Evolutionary conservation across 2,329 filamentous ascomycete species (phyloP), one percentile per base, ranked within the genome.

Genomic region (Drechslerella dactyloides): DNA sequence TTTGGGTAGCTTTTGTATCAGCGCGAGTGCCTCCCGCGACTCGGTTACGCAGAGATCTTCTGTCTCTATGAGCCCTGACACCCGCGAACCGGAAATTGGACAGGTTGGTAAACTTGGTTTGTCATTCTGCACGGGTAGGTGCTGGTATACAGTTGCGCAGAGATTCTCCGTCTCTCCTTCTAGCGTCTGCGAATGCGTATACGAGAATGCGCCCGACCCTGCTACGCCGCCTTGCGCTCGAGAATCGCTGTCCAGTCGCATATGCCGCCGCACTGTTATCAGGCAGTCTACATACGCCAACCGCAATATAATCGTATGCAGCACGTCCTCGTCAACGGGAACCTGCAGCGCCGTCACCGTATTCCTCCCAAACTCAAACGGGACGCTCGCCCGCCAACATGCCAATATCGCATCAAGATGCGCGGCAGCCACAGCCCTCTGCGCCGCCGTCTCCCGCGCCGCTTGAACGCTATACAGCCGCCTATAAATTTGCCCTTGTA

Each of bases 401-500:
- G 64, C 59, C 74, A 78, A 37, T 69, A 72, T 56, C 75, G 53
- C 42, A 73, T 73, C 62, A 3, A 78, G 64, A 58, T 77, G 74
- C 61, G 76, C 61, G 37, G 77, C 76, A 10, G 70, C 58, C 46
- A 52, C 54, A 48, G 64, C 52, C 59, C 73, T 63, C 46, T 75
- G 68, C 27, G 54, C 56, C 21, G 74, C 68, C 5, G 76, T 52
- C 50, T 75, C 72, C 61, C 75, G 74, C 42, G 52, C 54, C 24
- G 77, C 78, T 21, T 73, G 64, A 5, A 76, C 72, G 19, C 74
- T 76, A 33, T 61, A 74, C 0, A 77, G 56, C 8, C 62, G 61
- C 50, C 74, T 76, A 52, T 77, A 77, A 10, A 77, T 74, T 46
- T 75, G 74, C 27, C 76, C 76, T 53, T 78, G 76, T 23, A 77